Conservation (phyloP, 2,329 filamentous ascomycete species). For the Clarireedia paspali region DNA sequence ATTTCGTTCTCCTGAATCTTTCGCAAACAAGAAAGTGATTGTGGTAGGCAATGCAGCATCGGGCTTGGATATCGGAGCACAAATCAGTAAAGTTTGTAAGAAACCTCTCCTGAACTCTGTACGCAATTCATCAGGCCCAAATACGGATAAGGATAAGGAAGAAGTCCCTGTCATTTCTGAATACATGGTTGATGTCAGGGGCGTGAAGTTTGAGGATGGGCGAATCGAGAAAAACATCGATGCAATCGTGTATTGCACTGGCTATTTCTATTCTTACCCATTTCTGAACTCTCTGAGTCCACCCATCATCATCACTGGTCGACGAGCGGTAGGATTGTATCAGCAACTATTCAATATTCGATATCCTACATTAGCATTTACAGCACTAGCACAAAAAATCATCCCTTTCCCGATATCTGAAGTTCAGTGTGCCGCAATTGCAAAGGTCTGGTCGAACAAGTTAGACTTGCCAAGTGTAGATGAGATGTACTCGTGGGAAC, state of each 20-base stretch:
- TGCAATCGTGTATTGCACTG: slow-evolving; percentile 77
- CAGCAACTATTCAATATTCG: slow-evolving; percentile 70
- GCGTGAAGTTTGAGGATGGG: slow-evolving; percentile 60
- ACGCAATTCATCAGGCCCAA: slow-evolving; percentile 40
- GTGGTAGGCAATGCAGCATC: slow-evolving; percentile 81
- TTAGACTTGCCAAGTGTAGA: slow-evolving; percentile 53
- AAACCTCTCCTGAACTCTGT: slow-evolving; percentile 58
- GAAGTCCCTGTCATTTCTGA: slow-evolving; percentile 52
- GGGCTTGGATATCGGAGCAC: slow-evolving; percentile 72
- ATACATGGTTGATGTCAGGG: slow-evolving; percentile 46
- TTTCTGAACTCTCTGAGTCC: slow-evolving; percentile 50
- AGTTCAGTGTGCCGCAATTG: slow-evolving; percentile 68
- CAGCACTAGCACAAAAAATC: slow-evolving; percentile 69
- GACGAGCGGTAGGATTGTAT: slow-evolving; percentile 64
- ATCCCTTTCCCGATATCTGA: slow-evolving; percentile 82
- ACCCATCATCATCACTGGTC: slow-evolving; percentile 59
- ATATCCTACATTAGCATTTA: slow-evolving; percentile 72
- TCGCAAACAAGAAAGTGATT: slow-evolving; percentile 63
- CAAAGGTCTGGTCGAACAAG: slow-evolving; percentile 68
- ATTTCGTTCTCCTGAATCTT: slow-evolving; percentile 61
- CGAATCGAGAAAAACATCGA: slow-evolving; percentile 61
- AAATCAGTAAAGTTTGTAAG: slow-evolving; percentile 57
- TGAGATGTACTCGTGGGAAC: slow-evolving; percentile 67
- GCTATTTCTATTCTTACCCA: slow-evolving; percentile 79
- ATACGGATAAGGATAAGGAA: slow-evolving; percentile 30